Evolutionary conservation across 2,329 filamentous ascomycete species (phyloP), one percentile per base, ranked within the genome.

Genomic region (Trichoderma citrinoviride): DNA sequence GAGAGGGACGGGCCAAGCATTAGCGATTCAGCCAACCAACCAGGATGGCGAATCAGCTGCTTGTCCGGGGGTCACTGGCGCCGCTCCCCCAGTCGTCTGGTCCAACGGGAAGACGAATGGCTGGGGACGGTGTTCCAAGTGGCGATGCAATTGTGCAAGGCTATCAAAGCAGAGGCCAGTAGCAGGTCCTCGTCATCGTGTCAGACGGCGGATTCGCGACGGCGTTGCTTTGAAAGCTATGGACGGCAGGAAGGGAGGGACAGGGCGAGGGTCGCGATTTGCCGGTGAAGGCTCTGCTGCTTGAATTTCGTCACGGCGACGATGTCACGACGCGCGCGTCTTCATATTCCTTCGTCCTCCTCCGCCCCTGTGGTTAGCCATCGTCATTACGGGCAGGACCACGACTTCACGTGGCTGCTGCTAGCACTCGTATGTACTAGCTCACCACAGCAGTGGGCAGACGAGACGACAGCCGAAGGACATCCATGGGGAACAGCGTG

Each of bases 11-110:
- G 41, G 53, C 15, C 61, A 15, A 40, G 47, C 54, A 29, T 64
- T 56, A 40, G 58, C 61, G 52, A 64, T 56, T 64, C 52, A 64
- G 50, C 43, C 52, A 47, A 21, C 50, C 44, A 57, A 64, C 52
- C 53, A 64, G 53, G 61, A 27, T 44, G 27, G 41, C 12, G 40
- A 25, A 58, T 49, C 61, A 58, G 53, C 61, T 64, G 61, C 41
- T 53, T 44, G 21, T 21, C 49, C 25, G 58, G 54, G 57, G 57
- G 37, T 33, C 25, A 53, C 58, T 61, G 37, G 41, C 43, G 40
- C 58, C 54, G 40, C 19, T 61, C 40, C 49, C 58, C 58, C 49
- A 46, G 49, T 54, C 40, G 19, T 21, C 23, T 29, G 47, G 58
- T 21, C 47, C 47, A 43, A 44, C 37, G 19, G 53, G 14, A 44